A percentile compares a stretch with the other conserved stretches of the same genome.
phyloP scores from a whole-genome alignment of 148 eudicot genomes.

The Silene uniflora region DNA sequence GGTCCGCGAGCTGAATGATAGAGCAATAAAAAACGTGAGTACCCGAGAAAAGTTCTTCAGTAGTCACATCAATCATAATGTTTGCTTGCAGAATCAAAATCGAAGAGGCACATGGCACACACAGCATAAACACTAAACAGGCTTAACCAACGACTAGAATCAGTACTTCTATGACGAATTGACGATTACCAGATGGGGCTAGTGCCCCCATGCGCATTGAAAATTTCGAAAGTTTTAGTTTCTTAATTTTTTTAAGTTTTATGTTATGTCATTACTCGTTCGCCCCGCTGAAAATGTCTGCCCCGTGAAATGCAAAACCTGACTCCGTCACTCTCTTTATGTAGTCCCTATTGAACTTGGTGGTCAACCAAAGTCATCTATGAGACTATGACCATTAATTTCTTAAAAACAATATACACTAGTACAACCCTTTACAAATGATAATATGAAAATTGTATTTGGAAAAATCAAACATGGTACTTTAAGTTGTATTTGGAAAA shows the following conservation, averaged over 20 bases:
- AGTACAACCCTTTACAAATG: not conserved
- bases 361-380: not conserved
- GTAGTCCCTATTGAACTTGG: too few species aligned
- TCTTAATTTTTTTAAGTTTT: too few species aligned
- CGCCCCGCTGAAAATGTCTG: too few species aligned
- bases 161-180: not conserved
- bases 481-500: not conserved
- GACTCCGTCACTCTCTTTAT: too few species aligned
- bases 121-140: not conserved
- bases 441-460: too few species aligned
- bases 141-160: not conserved
- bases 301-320: too few species aligned
- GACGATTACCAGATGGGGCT: not conserved
- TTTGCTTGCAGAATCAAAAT: not conserved
- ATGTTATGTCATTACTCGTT: too few species aligned
- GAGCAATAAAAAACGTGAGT: not conserved
- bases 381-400: not conserved
- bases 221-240: too few species aligned
- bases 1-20: conserved; percentile 56
- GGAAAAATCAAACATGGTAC: too few species aligned
- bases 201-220: too few species aligned
- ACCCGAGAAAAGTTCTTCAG: not conserved
- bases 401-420: not conserved
- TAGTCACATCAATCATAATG: not conserved
- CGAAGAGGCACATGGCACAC: not conserved